Evolutionary conservation across 768 basidiomycete genomes (phyloP), one percentile per base, ranked within the genome.

Genomic region (Kondoa subrosea): DNA sequence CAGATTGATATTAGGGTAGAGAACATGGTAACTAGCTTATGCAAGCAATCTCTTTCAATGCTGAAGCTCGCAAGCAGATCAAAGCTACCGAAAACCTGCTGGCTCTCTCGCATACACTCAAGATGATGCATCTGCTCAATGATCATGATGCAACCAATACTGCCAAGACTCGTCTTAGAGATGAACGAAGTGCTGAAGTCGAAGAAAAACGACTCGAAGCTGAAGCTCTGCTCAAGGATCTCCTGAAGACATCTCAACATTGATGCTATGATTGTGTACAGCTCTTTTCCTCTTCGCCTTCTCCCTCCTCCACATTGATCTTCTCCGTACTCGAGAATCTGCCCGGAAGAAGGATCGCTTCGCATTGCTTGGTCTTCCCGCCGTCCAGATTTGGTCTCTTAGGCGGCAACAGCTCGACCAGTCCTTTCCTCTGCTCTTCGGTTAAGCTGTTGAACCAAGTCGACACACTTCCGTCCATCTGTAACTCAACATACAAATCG

Each of bases 71-170:
- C 17, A 63, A 32, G 25, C 27, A 63, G 61, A 63, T 63, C 61
- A 63, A 63, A 31, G 16, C 61, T 15, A 33, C 61, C n/a, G 29
- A 63, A n/a, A 29, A 27, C 30, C 61, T 63, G 3, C 33, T 63
- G n/a, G 14, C 27, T 16, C 27, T 63, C 16, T 63, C 61, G 27
- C 61, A 63, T 33, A 32, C 61, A 17, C 26, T 63, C 26, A 63
- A 63, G 61, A 63, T 63, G 61, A 29, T 63, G 61, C 61, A 63
- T 33, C 4, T 63, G 12, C 29, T 63, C 29, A 63, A 63, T 32
- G 30, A 16, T 12, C 29, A 63, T 21, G 61, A 63, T 21, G 33
- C 61, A 16, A 8, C 61, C 27, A 27, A 21, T 12, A 12, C 27
- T 27, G 30, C 30, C 2, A 27, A 63, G 61, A 16, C 27, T 8